Evolutionary conservation across 2,329 filamentous ascomycete genomes (phyloP), one percentile per base, ranked within the genome.

Genomic region (Pseudogymnoascus sp.): DNA sequence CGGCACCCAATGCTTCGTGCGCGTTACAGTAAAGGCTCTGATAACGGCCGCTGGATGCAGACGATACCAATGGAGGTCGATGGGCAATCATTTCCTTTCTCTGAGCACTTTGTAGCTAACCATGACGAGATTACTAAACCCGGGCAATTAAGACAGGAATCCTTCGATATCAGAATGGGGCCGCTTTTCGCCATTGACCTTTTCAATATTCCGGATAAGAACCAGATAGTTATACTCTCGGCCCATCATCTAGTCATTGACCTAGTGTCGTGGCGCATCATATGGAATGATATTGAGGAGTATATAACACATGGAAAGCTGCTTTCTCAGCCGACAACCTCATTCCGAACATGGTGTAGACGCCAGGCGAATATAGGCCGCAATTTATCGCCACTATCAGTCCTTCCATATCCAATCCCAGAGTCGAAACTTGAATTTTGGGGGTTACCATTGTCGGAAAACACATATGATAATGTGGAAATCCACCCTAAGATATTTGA

Each of bases 1-100:
- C 70, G 68, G 13, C 77, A 78, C 63, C 73, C 75, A 4, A 77
- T 78, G 74, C 67, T 78, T 2, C 71, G 76, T 33, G 75, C 72
- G 11, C 72, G 76, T 7, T 78, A 76, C 62, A 38, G 56, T 5
- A 69, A 67, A 62, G 68, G 70, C n/a, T 7, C 42, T n/a, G 68
- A 68, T 7, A 64, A 65, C 5, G 68, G 67, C 0, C 64, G 42
- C 3, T 77, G 75, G 76, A 66, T 65, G 29, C 76, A 77, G 62
- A 64, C 64, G 1, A 65, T 77, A 13, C 68, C 69, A 13, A 71
- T 69, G 7, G 59, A 60, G 7, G 13, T 15, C 11, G 37, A 26
- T 21, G 13, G 4, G 7, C 26, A 31, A 19, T 75, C 75, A 0
- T 75, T 78, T 1, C 67, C 79, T 0, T 69, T 80, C 33, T 75